These are phyloP conservation scores for Circinella umbellata DNA, from an alignment of 371 early-diverging fungal species.

Conservation along the genomic window DNA sequence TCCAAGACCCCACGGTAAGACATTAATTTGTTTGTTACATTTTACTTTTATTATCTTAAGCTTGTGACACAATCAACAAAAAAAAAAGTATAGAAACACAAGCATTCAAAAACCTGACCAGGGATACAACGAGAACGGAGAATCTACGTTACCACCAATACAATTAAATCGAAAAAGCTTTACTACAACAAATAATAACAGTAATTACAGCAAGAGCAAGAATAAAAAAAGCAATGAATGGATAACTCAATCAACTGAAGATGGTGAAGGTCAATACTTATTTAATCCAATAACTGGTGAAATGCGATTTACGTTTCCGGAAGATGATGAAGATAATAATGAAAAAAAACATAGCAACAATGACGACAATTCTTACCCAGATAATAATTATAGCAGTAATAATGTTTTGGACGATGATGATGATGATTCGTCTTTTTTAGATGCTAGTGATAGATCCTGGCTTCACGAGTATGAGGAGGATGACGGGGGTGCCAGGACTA, in stretches of 20 bases:
- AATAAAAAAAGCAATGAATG: neutral
- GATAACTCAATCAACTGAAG: slow-evolving; percentile 1
- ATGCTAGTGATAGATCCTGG: slow-evolving; percentile 3
- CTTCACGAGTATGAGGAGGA: slow-evolving; percentile 16
- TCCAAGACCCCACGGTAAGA: neutral
- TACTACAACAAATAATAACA: neutral
- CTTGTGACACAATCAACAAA: slow-evolving; percentile 1
- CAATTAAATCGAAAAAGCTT: neutral
- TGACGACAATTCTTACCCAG: neutral
- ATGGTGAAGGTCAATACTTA: slow-evolving; percentile 8
- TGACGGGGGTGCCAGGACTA: slow-evolving; percentile 4
- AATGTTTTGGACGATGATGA: neutral
- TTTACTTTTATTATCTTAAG: neutral
- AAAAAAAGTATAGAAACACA: neutral
- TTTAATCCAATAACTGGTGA: slow-evolving; percentile 17
- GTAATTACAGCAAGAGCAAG: no score
- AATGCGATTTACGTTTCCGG: slow-evolving; percentile 4
- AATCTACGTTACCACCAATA: neutral
- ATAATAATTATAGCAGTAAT: no score
- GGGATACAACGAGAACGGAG: neutral
- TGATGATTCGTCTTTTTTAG: neutral
- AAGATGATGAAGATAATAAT: slow-evolving; percentile 11
- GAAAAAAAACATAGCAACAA: neutral
- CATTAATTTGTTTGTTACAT: slow-evolving; percentile 1
- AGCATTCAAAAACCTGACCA: slow-evolving; percentile 6